These are phyloP conservation scores for Leishmania lainsoni DNA, from an alignment of 208 protist genomes.

Conservation along the genomic window DNA sequence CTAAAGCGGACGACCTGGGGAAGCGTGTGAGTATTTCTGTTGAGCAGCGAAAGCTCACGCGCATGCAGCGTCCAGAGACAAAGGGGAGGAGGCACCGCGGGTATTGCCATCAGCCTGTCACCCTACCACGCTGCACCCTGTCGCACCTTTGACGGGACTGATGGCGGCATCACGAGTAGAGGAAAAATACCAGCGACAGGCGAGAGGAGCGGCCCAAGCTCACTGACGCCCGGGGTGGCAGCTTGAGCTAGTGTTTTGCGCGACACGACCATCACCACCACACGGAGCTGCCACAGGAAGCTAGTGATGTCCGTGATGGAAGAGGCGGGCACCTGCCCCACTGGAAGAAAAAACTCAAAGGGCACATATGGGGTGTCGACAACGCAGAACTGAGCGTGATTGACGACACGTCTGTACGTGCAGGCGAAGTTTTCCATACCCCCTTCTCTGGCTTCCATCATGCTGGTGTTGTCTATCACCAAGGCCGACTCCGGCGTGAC, in stretches of 20 bases:
- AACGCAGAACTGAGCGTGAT: conserved; percentile 21
- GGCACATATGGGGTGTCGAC: conserved; percentile 31
- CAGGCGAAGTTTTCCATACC: conserved; percentile 35
- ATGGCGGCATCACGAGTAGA: conserved; percentile 26
- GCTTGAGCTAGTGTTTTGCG: conserved; percentile 19
- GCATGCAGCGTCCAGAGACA: not conserved
- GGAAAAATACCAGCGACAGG: conserved; percentile 25
- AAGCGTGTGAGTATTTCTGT: not conserved
- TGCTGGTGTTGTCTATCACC: conserved; percentile 12
- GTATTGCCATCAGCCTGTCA: too few relatives aligned
- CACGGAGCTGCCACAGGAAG: conserved; percentile 34
- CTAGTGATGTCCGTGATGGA: conserved; percentile 33
- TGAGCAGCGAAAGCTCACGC: not conserved
- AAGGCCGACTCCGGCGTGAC: conserved; percentile 31
- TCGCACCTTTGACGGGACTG: conserved; percentile 12
- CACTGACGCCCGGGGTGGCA: conserved; percentile 9
- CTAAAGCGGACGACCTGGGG: not conserved
- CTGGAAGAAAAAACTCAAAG: conserved; percentile 31
- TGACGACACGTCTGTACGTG: conserved; percentile 25
- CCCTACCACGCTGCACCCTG: conserved; percentile 16
- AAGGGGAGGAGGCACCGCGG: not conserved
- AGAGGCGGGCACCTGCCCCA: conserved; percentile 23
- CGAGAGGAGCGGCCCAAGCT: conserved; percentile 26
- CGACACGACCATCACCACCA: conserved; percentile 22
- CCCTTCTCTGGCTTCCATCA: conserved; percentile 13